Evolutionary conservation across 225 moss, liverwort and hornwort genomes (phyloP).

Genomic region (Pseudoscleropodium purum): DNA sequence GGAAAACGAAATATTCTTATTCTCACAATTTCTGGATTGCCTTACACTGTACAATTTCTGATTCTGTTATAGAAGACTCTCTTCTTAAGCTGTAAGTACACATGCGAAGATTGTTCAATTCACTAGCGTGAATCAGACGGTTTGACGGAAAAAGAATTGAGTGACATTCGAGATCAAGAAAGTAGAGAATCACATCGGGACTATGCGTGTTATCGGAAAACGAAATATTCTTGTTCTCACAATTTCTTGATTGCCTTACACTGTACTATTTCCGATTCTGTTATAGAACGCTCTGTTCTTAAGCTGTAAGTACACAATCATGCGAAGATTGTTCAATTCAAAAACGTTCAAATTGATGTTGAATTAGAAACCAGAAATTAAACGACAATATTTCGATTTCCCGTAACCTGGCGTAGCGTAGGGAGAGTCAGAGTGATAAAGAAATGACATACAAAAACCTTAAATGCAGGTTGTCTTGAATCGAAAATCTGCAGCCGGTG

Average conservation of each 20-base stretch:
- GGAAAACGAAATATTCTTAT: background rate
- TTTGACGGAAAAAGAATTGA: background rate
- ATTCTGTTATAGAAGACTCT: background rate
- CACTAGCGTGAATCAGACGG: background rate
- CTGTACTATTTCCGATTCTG: accelerated
- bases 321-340: background rate
- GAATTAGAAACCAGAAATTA: background rate
- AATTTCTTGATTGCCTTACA: background rate
- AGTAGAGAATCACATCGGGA: background rate
- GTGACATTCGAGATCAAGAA: background rate
- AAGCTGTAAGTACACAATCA: background rate
- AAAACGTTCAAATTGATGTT: background rate
- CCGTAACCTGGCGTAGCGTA: accelerated
- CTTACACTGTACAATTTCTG: too few relatives aligned
- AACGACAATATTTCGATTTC: background rate
- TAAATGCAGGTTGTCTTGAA: background rate
- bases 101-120: background rate
- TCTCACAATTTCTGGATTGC: background rate
- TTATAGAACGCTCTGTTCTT: background rate
- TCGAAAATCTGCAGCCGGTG: background rate
- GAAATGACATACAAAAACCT: background rate
- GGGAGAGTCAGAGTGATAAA: background rate
- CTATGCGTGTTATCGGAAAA: background rate
- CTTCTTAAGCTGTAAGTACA: background rate
- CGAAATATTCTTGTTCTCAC: background rate